Evolutionary conservation across 441 rosid genomes (phyloP).

Genomic region (Erysimum pusillum): DNA sequence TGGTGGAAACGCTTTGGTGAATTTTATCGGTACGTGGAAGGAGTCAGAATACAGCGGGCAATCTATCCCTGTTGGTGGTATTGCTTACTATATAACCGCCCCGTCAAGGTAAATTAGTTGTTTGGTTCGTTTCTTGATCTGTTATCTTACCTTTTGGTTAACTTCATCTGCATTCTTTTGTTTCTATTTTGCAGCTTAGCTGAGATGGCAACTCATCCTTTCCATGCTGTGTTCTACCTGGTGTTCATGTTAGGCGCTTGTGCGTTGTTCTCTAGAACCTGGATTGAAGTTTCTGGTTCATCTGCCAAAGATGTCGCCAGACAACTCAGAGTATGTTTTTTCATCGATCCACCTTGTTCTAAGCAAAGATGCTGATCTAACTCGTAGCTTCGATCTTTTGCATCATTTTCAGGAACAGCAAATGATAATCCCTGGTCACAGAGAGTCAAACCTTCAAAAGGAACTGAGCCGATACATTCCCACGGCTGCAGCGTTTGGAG

Average conservation of each 20-base stretch:
- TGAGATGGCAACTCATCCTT: constrained; percentile 83
- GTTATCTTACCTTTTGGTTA: constrained; percentile 19
- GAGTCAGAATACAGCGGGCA: constrained; percentile 92
- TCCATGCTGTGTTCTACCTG: constrained; percentile 88
- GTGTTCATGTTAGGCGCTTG: constrained; percentile 74
- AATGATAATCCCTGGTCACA: constrained; percentile 95
- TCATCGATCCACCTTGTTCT: not conserved
- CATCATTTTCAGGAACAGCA: constrained; percentile 72
- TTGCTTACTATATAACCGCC: constrained; percentile 69
- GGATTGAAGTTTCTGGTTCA: constrained; percentile 97
- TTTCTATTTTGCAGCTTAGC: constrained; percentile 56
- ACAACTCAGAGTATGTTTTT: constrained; percentile 4
- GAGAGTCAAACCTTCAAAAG: constrained; percentile 83
- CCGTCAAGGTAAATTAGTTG: constrained; percentile 60
- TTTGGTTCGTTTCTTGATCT: not conserved
- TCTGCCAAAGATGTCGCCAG: constrained; percentile 84
- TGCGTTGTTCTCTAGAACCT: constrained; percentile 75
- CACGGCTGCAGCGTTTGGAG: constrained; percentile 79
- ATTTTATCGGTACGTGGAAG: constrained; percentile 71
- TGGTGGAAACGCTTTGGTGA: constrained; percentile 68
- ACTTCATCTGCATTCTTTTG: not conserved
- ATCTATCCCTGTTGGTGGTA: constrained; percentile 79
- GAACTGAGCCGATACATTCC: constrained; percentile 88
- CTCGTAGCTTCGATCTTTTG: not conserved
- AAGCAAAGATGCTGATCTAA: constrained; percentile 51